Percentiles rank a stretch among this genome's conserved stretches.
phyloP scores from a whole-genome alignment of 768 basidiomycete species.

The Gloeophyllum trabeum region DNA sequence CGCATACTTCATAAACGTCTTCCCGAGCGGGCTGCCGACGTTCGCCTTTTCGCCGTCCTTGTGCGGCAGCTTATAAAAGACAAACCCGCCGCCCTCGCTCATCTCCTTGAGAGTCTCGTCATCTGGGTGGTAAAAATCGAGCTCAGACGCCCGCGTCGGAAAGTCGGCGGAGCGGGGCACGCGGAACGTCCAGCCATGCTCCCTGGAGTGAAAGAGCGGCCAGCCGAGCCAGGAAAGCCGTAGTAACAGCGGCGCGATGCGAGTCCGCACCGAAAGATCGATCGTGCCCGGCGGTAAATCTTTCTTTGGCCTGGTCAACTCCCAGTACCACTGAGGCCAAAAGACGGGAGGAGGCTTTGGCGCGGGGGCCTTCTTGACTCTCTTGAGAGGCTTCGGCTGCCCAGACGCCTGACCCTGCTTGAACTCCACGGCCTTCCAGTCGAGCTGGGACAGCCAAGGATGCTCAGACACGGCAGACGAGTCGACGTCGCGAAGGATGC shows the following conservation, averaged over 20 bases:
- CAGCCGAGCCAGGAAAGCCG: conserved; percentile 80
- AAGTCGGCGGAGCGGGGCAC: conserved; percentile 38
- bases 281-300: conserved; percentile 57
- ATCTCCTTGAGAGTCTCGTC: conserved; percentile 49
- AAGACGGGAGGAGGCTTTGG: conserved; percentile 33
- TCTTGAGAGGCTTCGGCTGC: conserved; percentile 9
- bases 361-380: conserved; percentile 18
- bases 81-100: conserved; percentile 33
- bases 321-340: conserved; percentile 99
- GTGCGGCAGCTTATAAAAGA: conserved; percentile 91
- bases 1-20: conserved; percentile 81
- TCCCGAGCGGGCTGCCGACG: conserved; percentile 87
- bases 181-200: conserved; percentile 89
- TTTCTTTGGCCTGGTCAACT: conserved; percentile 66
- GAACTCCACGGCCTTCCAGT: conserved; percentile 39
- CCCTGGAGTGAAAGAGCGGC: conserved; percentile 76
- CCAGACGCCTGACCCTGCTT: conserved; percentile 7
- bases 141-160: conserved; percentile 29
- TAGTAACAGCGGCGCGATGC: conserved; percentile 75
- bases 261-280: conserved; percentile 77
- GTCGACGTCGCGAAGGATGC: conserved; percentile 15
- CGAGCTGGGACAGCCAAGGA: conserved; percentile 53
- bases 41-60: conserved; percentile 92
- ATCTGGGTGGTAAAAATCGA: conserved; percentile 50
- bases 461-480: conserved; percentile 20